Percentiles rank a stretch among this genome's conserved stretches.
These are phyloP conservation scores for Skeletonema potamos DNA, from an alignment of 108 stramenopile genomes.

Conservation along the genomic window DNA sequence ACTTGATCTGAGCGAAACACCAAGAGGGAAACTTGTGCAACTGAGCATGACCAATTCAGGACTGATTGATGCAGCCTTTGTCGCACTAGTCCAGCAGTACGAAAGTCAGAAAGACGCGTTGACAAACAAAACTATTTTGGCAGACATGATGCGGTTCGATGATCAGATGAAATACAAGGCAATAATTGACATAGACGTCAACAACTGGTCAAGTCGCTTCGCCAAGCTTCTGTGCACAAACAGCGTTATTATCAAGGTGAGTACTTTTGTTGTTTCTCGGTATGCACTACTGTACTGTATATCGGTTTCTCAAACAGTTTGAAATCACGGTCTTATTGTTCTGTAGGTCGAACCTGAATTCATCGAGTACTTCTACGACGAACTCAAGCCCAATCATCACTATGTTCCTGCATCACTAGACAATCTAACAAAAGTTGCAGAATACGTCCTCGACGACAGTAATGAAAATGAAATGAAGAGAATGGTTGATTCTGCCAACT, in stretches of 20 bases:
- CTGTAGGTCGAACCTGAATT: slow-evolving; percentile 35
- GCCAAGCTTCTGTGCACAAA: slow-evolving; percentile 42
- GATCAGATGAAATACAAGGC: no score
- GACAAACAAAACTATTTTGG: no score
- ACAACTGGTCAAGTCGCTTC: slow-evolving; percentile 51
- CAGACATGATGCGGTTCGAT: no score
- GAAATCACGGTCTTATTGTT: no score
- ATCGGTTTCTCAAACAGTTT: no score
- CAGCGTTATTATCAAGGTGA: slow-evolving; percentile 43
- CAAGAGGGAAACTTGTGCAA: slow-evolving; percentile 27
- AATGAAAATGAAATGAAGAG: no score
- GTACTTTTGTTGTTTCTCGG: no score
- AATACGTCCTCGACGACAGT: no score
- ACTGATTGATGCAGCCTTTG: slow-evolving; percentile 41
- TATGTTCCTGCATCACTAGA: slow-evolving; percentile 43
- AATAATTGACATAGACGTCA: slow-evolving; percentile 58
- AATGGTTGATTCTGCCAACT: no score
- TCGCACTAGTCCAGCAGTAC: slow-evolving; percentile 2
- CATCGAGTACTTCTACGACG: slow-evolving; percentile 41
- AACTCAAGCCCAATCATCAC: slow-evolving; percentile 38
- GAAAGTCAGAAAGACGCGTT: no score
- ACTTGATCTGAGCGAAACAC: slow-evolving; percentile 23
- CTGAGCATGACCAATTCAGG: slow-evolving; percentile 1
- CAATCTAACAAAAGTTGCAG: slow-evolving; percentile 25
- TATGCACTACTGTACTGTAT: no score